Conservation (phyloP, 345 rosid species). For the Eucalyptus urophylla region DNA sequence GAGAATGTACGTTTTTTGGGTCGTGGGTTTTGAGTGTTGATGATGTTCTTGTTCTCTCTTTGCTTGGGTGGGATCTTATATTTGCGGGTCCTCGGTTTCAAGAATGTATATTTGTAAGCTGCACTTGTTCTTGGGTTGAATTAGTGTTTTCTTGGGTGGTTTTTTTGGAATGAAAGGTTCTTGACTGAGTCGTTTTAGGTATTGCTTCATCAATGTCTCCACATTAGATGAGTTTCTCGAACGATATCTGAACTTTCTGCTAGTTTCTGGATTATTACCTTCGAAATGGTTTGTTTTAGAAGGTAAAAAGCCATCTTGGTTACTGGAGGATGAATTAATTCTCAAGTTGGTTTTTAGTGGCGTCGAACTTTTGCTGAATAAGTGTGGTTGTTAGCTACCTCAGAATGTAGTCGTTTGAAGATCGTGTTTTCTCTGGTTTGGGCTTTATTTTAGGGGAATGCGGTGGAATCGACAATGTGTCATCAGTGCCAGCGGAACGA, state of each 20-base stretch:
- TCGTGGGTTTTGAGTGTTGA: background rate
- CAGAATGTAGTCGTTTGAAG: background rate
- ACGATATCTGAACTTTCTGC: background rate
- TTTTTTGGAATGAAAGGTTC: background rate
- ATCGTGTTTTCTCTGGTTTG: background rate
- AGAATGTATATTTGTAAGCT: background rate
- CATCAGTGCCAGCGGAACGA: slow-evolving; percentile 39
- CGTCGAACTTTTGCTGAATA: background rate
- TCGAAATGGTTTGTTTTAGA: background rate
- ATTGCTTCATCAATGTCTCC: background rate
- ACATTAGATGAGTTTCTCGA: background rate
- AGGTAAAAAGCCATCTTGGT: background rate
- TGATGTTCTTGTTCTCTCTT: background rate
- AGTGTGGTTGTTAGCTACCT: background rate
- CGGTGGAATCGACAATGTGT: slow-evolving; percentile 11
- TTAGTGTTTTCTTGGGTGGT: background rate
- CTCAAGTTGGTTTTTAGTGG: background rate
- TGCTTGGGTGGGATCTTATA: background rate
- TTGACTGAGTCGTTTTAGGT: background rate
- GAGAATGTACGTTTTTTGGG: background rate
- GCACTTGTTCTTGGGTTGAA: background rate
- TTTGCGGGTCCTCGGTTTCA: background rate
- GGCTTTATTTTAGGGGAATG: background rate
- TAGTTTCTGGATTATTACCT: background rate
- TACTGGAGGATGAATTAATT: background rate